Evolutionary conservation across 176 grass and related monocot genomes (phyloP).

Genomic region (Panicum miliaceum): DNA sequence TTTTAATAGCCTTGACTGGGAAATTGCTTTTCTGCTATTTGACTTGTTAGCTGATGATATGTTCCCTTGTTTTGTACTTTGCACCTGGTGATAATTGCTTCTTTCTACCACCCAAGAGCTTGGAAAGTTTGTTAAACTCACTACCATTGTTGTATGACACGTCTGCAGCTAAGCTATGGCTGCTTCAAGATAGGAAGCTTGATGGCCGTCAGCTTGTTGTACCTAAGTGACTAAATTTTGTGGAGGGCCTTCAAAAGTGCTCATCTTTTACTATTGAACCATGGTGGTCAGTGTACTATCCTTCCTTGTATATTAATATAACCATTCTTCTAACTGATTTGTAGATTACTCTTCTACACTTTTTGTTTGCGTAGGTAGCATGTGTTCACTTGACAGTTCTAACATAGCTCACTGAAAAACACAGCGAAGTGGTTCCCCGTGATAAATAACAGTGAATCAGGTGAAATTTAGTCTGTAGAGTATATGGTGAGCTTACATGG

Average conservation of each 20-base stretch:
- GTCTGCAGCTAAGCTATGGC: constrained; percentile 73
- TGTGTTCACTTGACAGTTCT: constrained; percentile 1
- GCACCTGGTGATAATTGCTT: constrained; percentile 30
- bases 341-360: background rate
- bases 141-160: constrained; percentile 51
- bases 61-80: constrained; percentile 21
- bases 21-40: constrained; percentile 23
- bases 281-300: constrained; percentile 63
- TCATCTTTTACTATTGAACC: constrained; percentile 58
- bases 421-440: background rate
- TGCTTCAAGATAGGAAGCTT: constrained; percentile 65
- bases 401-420: background rate
- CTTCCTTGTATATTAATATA: constrained; percentile 48
- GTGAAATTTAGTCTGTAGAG: background rate
- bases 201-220: constrained; percentile 59
- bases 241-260: constrained; percentile 53
- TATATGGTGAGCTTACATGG: background rate
- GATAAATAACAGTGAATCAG: background rate
- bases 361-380: constrained; percentile 22
- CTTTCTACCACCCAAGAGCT: constrained; percentile 26
- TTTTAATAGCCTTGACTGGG: background rate
- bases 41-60: background rate
- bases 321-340: constrained; percentile 33
- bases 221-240: constrained; percentile 65
- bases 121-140: constrained; percentile 49